These are phyloP conservation scores for Plasmodium cynomolgi DNA, from an alignment of 169 alveolate genomes.

Conservation along the genomic window DNA sequence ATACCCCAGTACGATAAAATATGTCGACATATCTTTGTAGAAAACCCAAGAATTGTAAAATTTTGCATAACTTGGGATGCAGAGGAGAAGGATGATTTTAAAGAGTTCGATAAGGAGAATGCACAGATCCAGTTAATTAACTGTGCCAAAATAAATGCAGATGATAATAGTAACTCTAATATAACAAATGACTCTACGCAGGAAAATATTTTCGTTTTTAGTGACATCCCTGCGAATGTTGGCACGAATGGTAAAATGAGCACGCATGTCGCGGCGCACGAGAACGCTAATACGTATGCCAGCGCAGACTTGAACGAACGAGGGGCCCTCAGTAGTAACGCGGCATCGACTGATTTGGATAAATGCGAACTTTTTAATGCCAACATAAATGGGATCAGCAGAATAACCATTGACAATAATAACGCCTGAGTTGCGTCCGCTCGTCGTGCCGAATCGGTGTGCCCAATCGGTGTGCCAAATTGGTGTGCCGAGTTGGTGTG, in stretches of 20 bases:
- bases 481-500: too few species aligned
- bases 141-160: conserved; percentile 42
- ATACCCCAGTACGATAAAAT: conserved; percentile 92
- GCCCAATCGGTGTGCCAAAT: too few species aligned
- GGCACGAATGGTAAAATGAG: neutral
- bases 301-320: neutral
- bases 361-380: conserved; percentile 62
- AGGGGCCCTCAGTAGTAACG: conserved; percentile 27
- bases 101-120: conserved; percentile 77
- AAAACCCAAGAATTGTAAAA: conserved; percentile 97
- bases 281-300: neutral
- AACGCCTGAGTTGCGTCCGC: neutral
- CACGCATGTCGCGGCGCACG: neutral
- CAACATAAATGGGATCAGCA: conserved; percentile 70
- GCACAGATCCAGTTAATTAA: conserved; percentile 72
- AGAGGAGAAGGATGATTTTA: conserved; percentile 76
- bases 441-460: neutral
- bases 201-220: conserved; percentile 9
- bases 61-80: conserved; percentile 96
- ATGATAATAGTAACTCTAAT: conserved; percentile 32
- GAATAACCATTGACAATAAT: conserved; percentile 59
- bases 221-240: neutral
- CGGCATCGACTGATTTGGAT: conserved; percentile 31
- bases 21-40: conserved; percentile 92
- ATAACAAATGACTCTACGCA: conserved; percentile 39